Percentiles rank a stretch among this genome's conserved stretches.
Conservation (phyloP, 2,329 filamentous ascomycete genomes). For the Sporothrix mexicana region DNA sequence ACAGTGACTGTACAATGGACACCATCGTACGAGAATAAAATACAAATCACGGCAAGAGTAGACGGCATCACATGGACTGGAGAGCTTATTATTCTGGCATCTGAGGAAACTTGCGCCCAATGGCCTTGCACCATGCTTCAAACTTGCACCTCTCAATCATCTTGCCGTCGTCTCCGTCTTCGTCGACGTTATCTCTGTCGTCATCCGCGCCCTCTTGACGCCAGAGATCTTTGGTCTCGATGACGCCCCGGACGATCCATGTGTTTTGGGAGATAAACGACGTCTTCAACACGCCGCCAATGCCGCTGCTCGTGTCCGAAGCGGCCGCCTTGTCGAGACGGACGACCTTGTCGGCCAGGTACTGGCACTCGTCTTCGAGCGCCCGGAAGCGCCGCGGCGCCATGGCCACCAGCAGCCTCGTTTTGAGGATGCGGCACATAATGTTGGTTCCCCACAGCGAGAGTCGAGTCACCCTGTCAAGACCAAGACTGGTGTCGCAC, state of each 20-base stretch:
- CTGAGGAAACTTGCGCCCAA: conserved; percentile 15
- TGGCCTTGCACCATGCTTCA: conserved; percentile 22
- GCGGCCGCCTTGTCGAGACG: not conserved
- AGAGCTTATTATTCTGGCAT: too few species aligned
- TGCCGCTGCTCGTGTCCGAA: not conserved
- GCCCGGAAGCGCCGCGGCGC: not conserved
- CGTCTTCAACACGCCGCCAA: not conserved
- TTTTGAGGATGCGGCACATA: conserved; percentile 19
- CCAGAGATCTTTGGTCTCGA: conserved; percentile 2
- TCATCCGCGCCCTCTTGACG: not conserved
- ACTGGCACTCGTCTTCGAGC: conserved; percentile 5
- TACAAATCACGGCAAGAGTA: not conserved
- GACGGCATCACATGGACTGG: too few species aligned
- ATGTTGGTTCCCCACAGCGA: conserved; percentile 27
- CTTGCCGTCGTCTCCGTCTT: not conserved
- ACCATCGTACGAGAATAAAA: not conserved
- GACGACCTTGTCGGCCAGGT: not conserved
- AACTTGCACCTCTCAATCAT: conserved; percentile 28
- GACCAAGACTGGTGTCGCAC: not conserved
- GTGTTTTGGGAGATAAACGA: conserved; percentile 16
- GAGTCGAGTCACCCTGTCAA: conserved; percentile 2
- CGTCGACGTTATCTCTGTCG: not conserved
- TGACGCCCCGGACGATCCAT: conserved; percentile 4
- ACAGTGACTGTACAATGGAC: too few species aligned
- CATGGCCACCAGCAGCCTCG: conserved; percentile 22